Conservation (phyloP, 2,329 filamentous ascomycete species). For the Sporothrix protearum region DNA sequence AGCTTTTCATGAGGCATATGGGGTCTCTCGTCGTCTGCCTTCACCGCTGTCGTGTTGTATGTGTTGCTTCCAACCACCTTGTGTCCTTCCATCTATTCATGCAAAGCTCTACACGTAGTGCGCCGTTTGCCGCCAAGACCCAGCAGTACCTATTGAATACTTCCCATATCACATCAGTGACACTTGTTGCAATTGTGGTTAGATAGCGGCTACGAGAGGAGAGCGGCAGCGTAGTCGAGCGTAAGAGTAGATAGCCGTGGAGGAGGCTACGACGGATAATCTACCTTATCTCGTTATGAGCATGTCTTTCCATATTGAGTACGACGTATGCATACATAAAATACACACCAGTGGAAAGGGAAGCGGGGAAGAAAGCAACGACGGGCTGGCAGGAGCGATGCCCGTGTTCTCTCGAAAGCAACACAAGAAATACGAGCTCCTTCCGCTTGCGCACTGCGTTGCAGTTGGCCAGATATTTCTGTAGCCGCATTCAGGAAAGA, state of each 20-base stretch:
- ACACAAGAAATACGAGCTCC: background rate
- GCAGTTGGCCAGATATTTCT: background rate
- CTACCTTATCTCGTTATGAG: background rate
- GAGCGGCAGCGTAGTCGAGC: too few relatives aligned
- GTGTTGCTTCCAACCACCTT: too few relatives aligned
- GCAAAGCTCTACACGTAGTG: conserved; percentile 11
- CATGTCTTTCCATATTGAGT: background rate
- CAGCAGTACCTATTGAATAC: background rate
- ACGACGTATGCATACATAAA: too few relatives aligned
- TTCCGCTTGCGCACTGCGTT: background rate
- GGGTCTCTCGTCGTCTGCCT: background rate
- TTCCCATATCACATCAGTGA: background rate
- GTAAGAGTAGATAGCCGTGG: background rate
- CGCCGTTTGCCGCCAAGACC: conserved; percentile 3
- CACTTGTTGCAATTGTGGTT: conserved; percentile 7
- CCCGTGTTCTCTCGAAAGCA: background rate
- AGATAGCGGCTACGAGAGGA: conserved; percentile 13
- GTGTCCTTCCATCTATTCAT: background rate
- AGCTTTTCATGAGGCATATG: background rate
- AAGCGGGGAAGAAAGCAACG: conserved; percentile 6
- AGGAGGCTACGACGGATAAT: background rate
- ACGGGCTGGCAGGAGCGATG: background rate
- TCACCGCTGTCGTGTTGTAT: background rate
- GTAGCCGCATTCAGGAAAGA: background rate
- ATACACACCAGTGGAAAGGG: background rate